phyloP scores from a whole-genome alignment of 2,329 filamentous ascomycete species.

The Biscogniauxia mediterranea region DNA sequence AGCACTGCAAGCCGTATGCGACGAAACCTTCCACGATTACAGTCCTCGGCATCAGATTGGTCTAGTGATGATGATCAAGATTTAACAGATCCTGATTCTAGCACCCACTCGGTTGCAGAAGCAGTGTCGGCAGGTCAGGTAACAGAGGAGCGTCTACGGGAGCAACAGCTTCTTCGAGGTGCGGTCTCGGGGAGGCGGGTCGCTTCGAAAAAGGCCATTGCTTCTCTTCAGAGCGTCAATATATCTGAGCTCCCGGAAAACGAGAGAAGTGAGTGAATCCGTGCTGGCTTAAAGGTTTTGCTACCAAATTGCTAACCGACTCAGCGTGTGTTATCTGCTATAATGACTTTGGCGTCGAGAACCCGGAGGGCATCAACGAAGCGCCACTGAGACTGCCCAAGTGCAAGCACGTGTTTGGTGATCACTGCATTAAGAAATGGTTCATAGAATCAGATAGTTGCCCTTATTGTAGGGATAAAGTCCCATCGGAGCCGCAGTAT shows the following conservation, averaged over 20 bases:
- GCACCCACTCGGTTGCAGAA: not conserved
- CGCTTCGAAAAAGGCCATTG: constrained; percentile 46
- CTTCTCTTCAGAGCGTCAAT: constrained; percentile 46
- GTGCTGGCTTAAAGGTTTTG: constrained; percentile 5
- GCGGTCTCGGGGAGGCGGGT: constrained; percentile 43
- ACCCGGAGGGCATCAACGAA: constrained; percentile 58
- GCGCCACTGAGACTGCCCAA: constrained; percentile 56
- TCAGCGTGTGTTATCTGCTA: constrained; percentile 64
- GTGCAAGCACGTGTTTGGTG: constrained; percentile 64
- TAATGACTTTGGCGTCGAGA: constrained; percentile 56
- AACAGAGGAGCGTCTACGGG: constrained; percentile 20
- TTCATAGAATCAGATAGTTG: constrained; percentile 61
- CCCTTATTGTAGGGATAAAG: constrained; percentile 62
- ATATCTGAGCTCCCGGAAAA: constrained; percentile 43
- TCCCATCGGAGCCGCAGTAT: constrained; percentile 47
- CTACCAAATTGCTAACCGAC: constrained; percentile 18
- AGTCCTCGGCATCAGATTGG: constrained; percentile 14
- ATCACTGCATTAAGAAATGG: constrained; percentile 65
- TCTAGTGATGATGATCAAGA: constrained; percentile 19
- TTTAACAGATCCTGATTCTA: not conserved
- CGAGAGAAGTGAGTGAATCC: constrained; percentile 45
- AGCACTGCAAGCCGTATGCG: constrained; percentile 5
- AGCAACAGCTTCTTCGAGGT: constrained; percentile 47
- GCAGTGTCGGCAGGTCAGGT: not conserved
- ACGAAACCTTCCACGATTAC: constrained; percentile 9